A percentile compares a stretch with the other conserved stretches of the same genome.
Conservation (phyloP, 192 early-diverging fungal genomes). For the Linnemannia elongata region DNA sequence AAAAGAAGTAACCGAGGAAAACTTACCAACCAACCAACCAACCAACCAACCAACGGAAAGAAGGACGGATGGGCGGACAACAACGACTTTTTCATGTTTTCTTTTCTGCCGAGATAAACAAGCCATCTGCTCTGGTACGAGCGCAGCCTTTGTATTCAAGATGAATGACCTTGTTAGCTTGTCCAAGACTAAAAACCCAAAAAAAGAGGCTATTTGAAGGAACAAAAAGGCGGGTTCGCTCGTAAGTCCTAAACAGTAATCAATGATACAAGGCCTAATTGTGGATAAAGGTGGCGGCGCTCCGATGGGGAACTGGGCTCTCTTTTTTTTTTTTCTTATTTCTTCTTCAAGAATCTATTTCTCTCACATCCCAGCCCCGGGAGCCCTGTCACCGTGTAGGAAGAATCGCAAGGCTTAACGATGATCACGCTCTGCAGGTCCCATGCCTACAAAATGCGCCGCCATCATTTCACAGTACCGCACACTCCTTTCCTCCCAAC, state of each 20-base stretch:
- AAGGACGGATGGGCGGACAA: not conserved
- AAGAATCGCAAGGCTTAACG: no score
- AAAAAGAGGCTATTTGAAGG: no score
- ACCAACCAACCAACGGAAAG: not conserved
- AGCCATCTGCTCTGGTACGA: not conserved
- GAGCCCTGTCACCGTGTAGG: no score
- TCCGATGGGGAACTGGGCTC: not conserved
- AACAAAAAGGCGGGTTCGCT: no score
- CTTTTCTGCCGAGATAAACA: not conserved
- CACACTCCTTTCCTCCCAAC: no score
- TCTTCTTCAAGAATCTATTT: no score
- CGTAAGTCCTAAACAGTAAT: no score
- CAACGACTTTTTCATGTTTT: not conserved
- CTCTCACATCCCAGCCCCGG: no score
- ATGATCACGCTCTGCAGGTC: no score
- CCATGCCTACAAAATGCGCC: no score
- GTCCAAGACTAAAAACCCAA: not conserved
- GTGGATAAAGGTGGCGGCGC: not conserved
- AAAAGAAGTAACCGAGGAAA: not conserved
- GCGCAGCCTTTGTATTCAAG: no score
- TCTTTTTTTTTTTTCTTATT: not conserved
- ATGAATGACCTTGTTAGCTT: not conserved
- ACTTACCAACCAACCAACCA: not conserved
- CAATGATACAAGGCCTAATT: not conserved
- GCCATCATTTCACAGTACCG: no score